phyloP scores from a whole-genome alignment of 495 filamentous ascomycete genomes.

The Usnea hakonensis region DNA sequence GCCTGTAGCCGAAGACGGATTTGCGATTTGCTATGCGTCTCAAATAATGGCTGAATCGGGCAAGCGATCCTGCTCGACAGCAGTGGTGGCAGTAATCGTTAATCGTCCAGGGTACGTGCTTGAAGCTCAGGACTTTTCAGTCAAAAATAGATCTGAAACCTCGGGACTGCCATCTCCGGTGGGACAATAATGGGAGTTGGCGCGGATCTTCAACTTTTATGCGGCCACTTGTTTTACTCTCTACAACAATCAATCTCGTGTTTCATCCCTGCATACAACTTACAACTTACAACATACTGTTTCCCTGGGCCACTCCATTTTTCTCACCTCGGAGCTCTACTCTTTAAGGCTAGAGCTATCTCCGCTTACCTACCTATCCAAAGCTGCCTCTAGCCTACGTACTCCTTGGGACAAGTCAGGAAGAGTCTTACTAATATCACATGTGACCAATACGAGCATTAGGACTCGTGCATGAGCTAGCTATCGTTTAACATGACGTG shows the following conservation, averaged over 20 bases:
- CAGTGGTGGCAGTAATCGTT: too few relatives aligned
- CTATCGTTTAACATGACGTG: not conserved
- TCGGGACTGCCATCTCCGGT: too few relatives aligned
- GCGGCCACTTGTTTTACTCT: not conserved
- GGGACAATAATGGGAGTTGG: too few relatives aligned
- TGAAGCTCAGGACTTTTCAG: too few relatives aligned
- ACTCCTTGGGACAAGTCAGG: too few relatives aligned
- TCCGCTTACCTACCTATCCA: too few relatives aligned
- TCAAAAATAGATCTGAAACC: not conserved
- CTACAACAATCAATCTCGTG: not conserved
- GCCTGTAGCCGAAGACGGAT: not conserved
- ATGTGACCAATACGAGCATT: too few relatives aligned
- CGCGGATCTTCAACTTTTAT: not conserved
- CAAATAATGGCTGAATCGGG: not conserved
- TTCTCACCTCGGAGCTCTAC: not conserved
- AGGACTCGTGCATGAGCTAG: not conserved
- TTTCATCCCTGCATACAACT: not conserved
- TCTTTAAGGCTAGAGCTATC: too few relatives aligned
- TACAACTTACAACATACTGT: too few relatives aligned
- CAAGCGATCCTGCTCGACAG: not conserved
- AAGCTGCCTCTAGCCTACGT: too few relatives aligned
- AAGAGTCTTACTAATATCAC: not conserved
- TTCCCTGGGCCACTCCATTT: not conserved
- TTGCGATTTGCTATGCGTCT: too few relatives aligned
- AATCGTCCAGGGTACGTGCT: too few relatives aligned